These are phyloP conservation scores for Ophiostoma ulmi DNA, from an alignment of 2,329 filamentous ascomycete species.

Conservation along the genomic window DNA sequence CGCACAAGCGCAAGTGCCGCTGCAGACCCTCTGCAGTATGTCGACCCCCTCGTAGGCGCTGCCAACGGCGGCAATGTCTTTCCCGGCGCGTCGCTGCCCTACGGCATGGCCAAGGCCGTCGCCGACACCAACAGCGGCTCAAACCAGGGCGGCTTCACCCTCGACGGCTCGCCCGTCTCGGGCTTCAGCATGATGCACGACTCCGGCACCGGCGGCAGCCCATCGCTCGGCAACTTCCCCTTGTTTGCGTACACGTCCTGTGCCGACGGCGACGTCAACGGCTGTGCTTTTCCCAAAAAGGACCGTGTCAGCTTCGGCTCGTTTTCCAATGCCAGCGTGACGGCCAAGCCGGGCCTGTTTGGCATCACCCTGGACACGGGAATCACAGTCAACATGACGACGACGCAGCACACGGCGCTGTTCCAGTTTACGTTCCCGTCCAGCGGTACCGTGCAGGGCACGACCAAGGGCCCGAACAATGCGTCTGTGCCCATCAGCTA, in stretches of 20 bases:
- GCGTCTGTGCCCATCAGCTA: neutral
- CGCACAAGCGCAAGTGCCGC: neutral
- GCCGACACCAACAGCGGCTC: slow-evolving; percentile 50
- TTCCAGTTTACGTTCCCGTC: slow-evolving; percentile 61
- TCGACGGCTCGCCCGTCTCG: slow-evolving; percentile 45
- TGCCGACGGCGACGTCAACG: slow-evolving; percentile 42
- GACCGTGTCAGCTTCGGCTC: neutral
- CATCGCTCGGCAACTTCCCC: slow-evolving; percentile 68
- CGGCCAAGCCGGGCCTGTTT: slow-evolving; percentile 51
- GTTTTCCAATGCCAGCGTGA: neutral
- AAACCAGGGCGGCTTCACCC: slow-evolving; percentile 54
- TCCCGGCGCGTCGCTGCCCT: slow-evolving; percentile 41
- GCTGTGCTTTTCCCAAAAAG: neutral
- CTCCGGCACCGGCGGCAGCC: slow-evolving; percentile 51
- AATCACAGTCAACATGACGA: slow-evolving; percentile 61
- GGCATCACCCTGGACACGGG: slow-evolving; percentile 53
- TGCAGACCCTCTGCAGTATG: slow-evolving; percentile 27
- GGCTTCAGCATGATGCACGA: slow-evolving; percentile 57
- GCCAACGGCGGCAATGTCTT: slow-evolving; percentile 35
- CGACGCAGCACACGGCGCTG: slow-evolving; percentile 58
- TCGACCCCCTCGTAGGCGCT: slow-evolving; percentile 41
- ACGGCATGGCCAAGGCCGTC: slow-evolving; percentile 53
- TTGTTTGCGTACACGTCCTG: slow-evolving; percentile 63
- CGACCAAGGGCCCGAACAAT: too few relatives aligned
- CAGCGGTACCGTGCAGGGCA: slow-evolving; percentile 25